Evolutionary conservation across 768 basidiomycete species (phyloP).

Genomic region (Auriscalpium orientale): DNA sequence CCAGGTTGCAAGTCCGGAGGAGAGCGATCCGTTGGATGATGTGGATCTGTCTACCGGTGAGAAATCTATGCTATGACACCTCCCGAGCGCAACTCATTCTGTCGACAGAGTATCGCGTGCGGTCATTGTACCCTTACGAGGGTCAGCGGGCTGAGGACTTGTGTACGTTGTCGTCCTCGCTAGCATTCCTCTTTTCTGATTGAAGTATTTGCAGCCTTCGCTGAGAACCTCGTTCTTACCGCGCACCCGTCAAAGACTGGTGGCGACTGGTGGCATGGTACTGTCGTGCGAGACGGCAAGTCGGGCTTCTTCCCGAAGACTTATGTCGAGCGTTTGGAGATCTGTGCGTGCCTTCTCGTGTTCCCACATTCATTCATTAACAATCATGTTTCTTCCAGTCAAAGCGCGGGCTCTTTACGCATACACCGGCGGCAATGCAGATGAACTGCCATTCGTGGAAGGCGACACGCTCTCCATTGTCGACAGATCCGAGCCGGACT

Average conservation of each 20-base stretch:
- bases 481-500: conserved; percentile 77
- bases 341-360: conserved; percentile 42
- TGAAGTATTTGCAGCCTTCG: conserved; percentile 49
- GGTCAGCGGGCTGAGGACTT: conserved; percentile 87
- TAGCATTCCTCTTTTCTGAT: conserved; percentile 2
- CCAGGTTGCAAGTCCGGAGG: conserved; percentile 40
- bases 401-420: conserved; percentile 76
- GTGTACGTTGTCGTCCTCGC: conserved; percentile 38
- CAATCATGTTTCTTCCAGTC: conserved; percentile 29
- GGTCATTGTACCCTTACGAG: conserved; percentile 79
- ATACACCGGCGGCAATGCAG: conserved; percentile 60
- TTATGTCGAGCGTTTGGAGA: conserved; percentile 69
- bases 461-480: conserved; percentile 74
- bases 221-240: conserved; percentile 64
- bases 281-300: conserved; percentile 50
- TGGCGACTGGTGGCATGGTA: conserved; percentile 94
- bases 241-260: conserved; percentile 83
- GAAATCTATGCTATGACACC: conserved; percentile 19
- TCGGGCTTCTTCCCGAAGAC: conserved; percentile 87
- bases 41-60: conserved; percentile 59
- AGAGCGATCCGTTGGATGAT: conserved; percentile 55
- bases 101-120: conserved; percentile 57
- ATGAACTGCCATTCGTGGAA: conserved; percentile 82
- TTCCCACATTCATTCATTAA: conserved; percentile 5
- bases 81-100: conserved; percentile 1